phyloP scores from a whole-genome alignment of 768 basidiomycete species.

The Leccinum longicurvipes region DNA sequence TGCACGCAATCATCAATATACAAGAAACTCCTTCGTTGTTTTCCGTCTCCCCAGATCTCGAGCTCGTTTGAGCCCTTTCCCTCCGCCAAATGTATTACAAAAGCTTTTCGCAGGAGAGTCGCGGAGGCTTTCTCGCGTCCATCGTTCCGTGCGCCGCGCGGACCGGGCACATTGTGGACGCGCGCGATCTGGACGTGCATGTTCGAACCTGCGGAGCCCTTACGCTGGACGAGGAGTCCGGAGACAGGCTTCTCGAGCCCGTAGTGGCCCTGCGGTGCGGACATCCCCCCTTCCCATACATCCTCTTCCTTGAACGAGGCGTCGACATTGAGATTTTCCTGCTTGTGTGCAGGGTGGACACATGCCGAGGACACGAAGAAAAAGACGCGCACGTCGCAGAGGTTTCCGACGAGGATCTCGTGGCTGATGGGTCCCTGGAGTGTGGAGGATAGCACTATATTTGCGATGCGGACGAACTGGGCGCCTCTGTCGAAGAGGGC shows the following conservation, averaged over 20 bases:
- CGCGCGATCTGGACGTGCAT: constrained; percentile 47
- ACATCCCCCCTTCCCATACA: constrained; percentile 37
- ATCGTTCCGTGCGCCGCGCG: constrained; percentile 47
- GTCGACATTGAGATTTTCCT: constrained; percentile 30
- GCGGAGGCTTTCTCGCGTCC: constrained; percentile 61
- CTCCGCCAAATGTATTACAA: constrained; percentile 27
- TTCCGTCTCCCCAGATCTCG: constrained; percentile 59
- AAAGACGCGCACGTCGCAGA: constrained; percentile 48
- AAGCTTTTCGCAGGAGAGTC: constrained; percentile 52
- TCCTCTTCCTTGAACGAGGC: constrained; percentile 47
- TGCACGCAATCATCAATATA: constrained; percentile 54
- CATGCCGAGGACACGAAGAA: constrained; percentile 60
- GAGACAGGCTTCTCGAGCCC: constrained; percentile 55
- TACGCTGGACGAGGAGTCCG: constrained; percentile 41
- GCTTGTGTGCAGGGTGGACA: constrained; percentile 48
- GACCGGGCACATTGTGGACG: constrained; percentile 60
- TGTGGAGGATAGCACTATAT: constrained; percentile 30
- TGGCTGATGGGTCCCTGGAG: constrained; percentile 24
- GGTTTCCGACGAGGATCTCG: constrained; percentile 43
- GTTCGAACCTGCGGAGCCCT: constrained; percentile 9
- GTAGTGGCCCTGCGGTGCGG: constrained; percentile 52
- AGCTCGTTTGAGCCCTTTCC: constrained; percentile 21
- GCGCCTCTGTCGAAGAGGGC: constrained; percentile 33
- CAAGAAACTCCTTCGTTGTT: constrained; percentile 52
- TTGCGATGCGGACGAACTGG: constrained; percentile 41